Evolutionary conservation across 805 yeast species (phyloP), one percentile per base, ranked within the genome.

Genomic region (Candida coleopterorum): DNA sequence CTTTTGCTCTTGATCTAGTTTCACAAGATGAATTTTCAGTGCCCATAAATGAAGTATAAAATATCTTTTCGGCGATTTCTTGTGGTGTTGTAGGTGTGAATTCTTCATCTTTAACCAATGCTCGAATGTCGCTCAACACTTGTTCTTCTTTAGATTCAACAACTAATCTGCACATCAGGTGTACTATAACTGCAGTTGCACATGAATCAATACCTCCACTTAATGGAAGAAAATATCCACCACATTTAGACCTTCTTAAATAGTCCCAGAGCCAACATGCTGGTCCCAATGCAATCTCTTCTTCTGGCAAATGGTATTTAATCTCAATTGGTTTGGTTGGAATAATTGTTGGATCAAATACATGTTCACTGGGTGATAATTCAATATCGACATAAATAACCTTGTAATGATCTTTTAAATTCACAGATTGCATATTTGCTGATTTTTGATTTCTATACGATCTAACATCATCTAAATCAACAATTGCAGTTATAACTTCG

Each of bases 261-360:
- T 93, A 93, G 59, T 93, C 99, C 99, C 99, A 93, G 45, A 93
- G 61, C 99, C 99, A 93, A 58, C 98, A 93, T 0, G 99, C 98
- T 0, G 99, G 99, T 0, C 99, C 99, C 29, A 85, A 67, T 1
- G 97, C 97, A 46, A 93, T 90, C 60, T 93, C 99, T 61, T 93
- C 97, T 52, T 89, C 95, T 3, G 98, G 96, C 2, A 67, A 53
- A 59, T 85, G 94, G 50, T 83, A 82, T 25, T 70, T 71, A 29
- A 82, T 70, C 4, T 64, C 68, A 16, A 60, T 55, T 1, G 73
- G 51, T 15, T 53, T 52, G 0, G 93, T 62, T 14, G 96, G 96
- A 9, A 52, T 58, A 9, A 85, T 60, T 0, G 54, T 50, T 15
- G 85, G 77, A 53, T 85, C 77, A 48, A 86, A 84, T 25, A 76